Evolutionary conservation across 2,329 filamentous ascomycete species (phyloP), one percentile per base, ranked within the genome.

Genomic region (Calonectria montana): DNA sequence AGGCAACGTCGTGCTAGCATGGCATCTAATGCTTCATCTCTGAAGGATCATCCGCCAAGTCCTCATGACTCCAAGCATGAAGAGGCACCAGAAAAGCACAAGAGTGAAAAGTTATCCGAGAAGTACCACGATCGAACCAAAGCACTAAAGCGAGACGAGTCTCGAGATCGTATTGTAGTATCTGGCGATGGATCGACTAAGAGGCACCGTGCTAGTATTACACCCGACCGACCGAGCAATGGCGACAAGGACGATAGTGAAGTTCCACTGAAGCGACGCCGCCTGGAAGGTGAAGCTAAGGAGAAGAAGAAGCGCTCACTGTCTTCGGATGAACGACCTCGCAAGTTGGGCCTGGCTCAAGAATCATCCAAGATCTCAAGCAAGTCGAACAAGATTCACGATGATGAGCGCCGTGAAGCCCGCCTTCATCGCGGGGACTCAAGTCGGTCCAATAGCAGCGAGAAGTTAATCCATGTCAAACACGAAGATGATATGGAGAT

Each of bases 61-160:
- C 89, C 86, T 1, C 84, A 83, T n/a, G 89, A 90, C 29, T 70
- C 82, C 3, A 86, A 84, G 65, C 82, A 83, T 35, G 89, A 91
- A 7, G 89, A 91, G 8, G 66, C 78, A 7, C 63, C 80, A 10
- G 89, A 91, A 21, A 89, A 88, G 78, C 75, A 83, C 23, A 86
- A 71, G 50, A 71, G 68, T 23, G 78, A 79, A 35, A 79, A 86
- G 68, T 73, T 82, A 47, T 85, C 86, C 1, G 89, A 91, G 72
- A 91, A 88, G 70, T 88, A 90, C 67, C 88, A 90, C 67, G 90
- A 91, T 73, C 86, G 89, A 65, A 88, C 90, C 25, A 91, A 91
- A 76, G 88, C 89, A 21, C 80, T 92, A 15, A 92, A 91, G 78
- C 86, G 90, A 69, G 90, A 92, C 72, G 89, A 91, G 73, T 90